Evolutionary conservation across 345 rosid species (phyloP).

Genomic region (Lumnitzera racemosa): DNA sequence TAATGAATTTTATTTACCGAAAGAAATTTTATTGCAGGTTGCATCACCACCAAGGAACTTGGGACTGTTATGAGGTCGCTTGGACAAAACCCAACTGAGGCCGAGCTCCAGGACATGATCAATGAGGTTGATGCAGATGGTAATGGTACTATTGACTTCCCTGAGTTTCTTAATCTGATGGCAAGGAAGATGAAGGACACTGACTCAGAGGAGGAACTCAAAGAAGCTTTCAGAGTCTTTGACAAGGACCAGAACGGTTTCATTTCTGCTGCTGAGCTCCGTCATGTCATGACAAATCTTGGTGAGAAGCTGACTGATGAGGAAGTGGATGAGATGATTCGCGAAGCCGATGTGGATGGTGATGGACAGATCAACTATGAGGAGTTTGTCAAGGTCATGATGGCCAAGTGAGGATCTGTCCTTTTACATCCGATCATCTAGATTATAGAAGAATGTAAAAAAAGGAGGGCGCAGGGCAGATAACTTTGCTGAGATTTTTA

Average conservation of each 20-base stretch:
- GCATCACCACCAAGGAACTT: conserved; percentile 45
- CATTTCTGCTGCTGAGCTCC: conserved; percentile 44
- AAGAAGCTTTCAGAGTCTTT: conserved; percentile 41
- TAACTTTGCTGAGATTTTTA: conserved; percentile 27
- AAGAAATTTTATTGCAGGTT: conserved; percentile 16
- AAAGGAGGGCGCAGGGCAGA: conserved; percentile 21
- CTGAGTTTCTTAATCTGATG: conserved; percentile 42
- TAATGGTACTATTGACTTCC: conserved; percentile 44
- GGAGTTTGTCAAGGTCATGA: conserved; percentile 44
- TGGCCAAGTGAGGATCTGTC: conserved; percentile 34
- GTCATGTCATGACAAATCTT: conserved; percentile 44
- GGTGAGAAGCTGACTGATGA: conserved; percentile 46
- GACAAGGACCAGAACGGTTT: conserved; percentile 48
- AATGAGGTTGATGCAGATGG: conserved; percentile 48
- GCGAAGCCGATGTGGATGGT: conserved; percentile 43
- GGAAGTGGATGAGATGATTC: conserved; percentile 47
- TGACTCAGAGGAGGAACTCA: conserved; percentile 45
- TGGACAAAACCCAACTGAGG: conserved; percentile 44
- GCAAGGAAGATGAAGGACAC: conserved; percentile 46
- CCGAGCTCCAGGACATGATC: conserved; percentile 47
- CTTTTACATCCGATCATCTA: conserved; percentile 1
- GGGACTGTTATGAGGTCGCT: conserved; percentile 42
- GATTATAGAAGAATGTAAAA: conserved; percentile 11
- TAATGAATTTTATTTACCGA: no score
- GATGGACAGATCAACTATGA: conserved; percentile 48